phyloP scores from a whole-genome alignment of 768 basidiomycete genomes.

The Pulveroboletus ravenelii region DNA sequence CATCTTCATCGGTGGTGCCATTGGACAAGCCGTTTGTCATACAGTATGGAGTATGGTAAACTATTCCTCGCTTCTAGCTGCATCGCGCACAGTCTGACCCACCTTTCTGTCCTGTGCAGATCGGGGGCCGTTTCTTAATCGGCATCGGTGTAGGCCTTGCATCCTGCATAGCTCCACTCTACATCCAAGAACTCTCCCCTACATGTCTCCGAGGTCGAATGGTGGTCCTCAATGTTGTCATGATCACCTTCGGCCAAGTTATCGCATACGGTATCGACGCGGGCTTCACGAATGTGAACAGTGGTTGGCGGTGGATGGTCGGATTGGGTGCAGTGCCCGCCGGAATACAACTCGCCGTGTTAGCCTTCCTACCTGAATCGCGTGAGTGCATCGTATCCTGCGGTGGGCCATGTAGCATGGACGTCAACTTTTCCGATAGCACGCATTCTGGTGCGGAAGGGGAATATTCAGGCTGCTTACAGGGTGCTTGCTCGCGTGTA shows the following conservation, averaged over 20 bases:
- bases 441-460: slow-evolving; percentile 61
- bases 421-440: slow-evolving; percentile 28
- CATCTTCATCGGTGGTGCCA: slow-evolving; percentile 71
- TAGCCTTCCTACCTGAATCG: slow-evolving; percentile 72
- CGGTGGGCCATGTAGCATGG: background rate
- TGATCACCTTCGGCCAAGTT: slow-evolving; percentile 78
- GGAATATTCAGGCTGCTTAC: slow-evolving; percentile 46
- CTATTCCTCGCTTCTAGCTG: background rate
- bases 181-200: slow-evolving; percentile 80
- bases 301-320: slow-evolving; percentile 84
- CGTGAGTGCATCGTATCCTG: slow-evolving; percentile 42
- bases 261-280: slow-evolving; percentile 73
- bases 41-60: slow-evolving; percentile 66
- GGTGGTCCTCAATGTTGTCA: slow-evolving; percentile 79
- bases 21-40: slow-evolving; percentile 66
- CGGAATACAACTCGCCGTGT: slow-evolving; percentile 52
- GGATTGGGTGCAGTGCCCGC: slow-evolving; percentile 71
- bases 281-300: slow-evolving; percentile 50
- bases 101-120: slow-evolving; percentile 31
- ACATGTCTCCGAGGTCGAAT: slow-evolving; percentile 69
- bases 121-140: slow-evolving; percentile 69
- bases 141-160: slow-evolving; percentile 73
- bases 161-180: slow-evolving; percentile 73
- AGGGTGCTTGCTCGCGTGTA: slow-evolving; percentile 66
- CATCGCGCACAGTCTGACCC: background rate